Evolutionary conservation across 1,139 yeast species (phyloP), one percentile per base, ranked within the genome.

Genomic region (Saccharomyces uvarum): DNA sequence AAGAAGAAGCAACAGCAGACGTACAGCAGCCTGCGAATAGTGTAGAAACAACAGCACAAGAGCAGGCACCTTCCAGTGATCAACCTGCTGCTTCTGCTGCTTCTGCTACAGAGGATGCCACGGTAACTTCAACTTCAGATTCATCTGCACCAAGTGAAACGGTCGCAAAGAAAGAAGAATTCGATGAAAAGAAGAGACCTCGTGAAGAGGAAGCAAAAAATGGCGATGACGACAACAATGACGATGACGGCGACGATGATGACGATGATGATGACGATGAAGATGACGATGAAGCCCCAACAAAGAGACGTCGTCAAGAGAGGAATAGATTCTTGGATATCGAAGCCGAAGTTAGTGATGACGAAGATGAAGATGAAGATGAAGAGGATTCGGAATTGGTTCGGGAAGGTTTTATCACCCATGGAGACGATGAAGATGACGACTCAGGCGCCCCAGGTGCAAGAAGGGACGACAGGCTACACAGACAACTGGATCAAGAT

Each of bases 281-380:
- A 0, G 88, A 78, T 4, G 93, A 78, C 2, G 95, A 78, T 38
- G 89, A 75, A 14, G 88, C 79, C 4, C 84, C 75, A 1, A 80
- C 72, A 7, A 81, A 82, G 70, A 77, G 85, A 73, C 79, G 83
- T 70, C 77, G 86, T 65, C 82, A 85, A 70, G 81, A 84, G 52
- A 83, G 90, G 64, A 93, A 93, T 71, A 93, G 88, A 76, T 93
- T 93, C 72, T 80, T 93, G 73, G 99, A 93, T 86, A 95, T 93
- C 55, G 99, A 93, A 77, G 99, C 99, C 57, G 99, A 93, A 70
- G 99, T 93, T 56, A 97, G 95, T 70, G 98, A 93, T 58, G 99
- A 93, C 63, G 99, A 93, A 57, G 99, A 93, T 61, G 99, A 93
- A 47, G 91, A 85, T 46, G 86, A 89, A 51, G 98, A 91, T 62